These are phyloP conservation scores for Naganishia sp. DNA, from an alignment of 1,284 basidiomycete genomes.

Conservation along the genomic window DNA sequence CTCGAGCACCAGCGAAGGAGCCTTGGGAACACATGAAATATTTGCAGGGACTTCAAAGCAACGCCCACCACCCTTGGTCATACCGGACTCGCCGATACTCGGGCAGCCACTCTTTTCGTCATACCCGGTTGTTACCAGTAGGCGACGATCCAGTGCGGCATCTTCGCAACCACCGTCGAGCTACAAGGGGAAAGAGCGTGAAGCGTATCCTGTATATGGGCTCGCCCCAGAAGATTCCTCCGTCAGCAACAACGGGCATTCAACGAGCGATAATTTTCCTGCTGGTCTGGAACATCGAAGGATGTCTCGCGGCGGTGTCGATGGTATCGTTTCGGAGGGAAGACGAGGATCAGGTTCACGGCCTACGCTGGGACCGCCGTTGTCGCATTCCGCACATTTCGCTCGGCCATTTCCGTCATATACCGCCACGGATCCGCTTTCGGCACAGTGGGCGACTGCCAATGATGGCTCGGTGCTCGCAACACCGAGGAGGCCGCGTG, in stretches of 20 bases:
- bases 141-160: conserved; percentile 8
- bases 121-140: conserved; percentile 14
- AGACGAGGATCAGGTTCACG: conserved; percentile 5
- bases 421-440: background rate
- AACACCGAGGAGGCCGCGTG: background rate
- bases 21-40: background rate
- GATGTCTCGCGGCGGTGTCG: conserved; percentile 7
- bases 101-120: conserved; percentile 21
- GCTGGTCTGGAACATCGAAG: background rate
- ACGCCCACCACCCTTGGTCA: conserved; percentile 8
- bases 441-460: no score
- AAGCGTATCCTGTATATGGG: background rate
- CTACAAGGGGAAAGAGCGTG: conserved; percentile 23
- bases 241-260: no score
- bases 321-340: background rate
- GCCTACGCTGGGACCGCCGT: conserved; percentile 2
- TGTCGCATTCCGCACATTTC: conserved; percentile 22
- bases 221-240: background rate
- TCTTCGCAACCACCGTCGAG: conserved; percentile 15
- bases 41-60: background rate
- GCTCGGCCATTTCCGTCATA: conserved; percentile 1
- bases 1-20: no score
- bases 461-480: background rate
- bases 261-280: background rate
- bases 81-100: conserved; percentile 2